phyloP scores from a whole-genome alignment of 2,329 filamentous ascomycete genomes.

The Neurospora crassa region DNA sequence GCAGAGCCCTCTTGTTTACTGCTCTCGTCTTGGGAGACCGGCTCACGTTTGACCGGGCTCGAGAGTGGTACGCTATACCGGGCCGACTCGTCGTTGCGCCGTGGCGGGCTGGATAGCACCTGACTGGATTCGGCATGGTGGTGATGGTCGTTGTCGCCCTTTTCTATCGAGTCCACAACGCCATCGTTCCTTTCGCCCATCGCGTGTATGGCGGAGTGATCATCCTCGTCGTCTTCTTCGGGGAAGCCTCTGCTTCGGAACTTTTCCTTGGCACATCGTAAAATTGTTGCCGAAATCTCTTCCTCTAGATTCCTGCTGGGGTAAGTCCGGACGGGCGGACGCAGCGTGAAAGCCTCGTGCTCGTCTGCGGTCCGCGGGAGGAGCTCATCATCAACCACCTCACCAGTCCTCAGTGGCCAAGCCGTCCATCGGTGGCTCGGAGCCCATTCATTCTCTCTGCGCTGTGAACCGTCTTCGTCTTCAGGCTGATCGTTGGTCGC shows the following conservation, averaged over 20 bases:
- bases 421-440: constrained; percentile 64
- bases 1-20: background rate
- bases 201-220: background rate
- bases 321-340: constrained; percentile 27
- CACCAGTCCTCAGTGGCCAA: constrained; percentile 62
- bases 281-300: constrained; percentile 54
- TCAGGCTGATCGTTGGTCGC: constrained; percentile 10
- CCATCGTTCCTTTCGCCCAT: background rate
- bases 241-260: constrained; percentile 36
- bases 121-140: background rate
- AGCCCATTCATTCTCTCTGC: constrained; percentile 28
- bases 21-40: background rate
- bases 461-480: constrained; percentile 18
- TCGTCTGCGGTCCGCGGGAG: constrained; percentile 32
- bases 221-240: background rate
- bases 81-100: background rate
- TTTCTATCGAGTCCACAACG: constrained; percentile 2
- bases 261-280: constrained; percentile 58
- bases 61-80: background rate
- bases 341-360: constrained; percentile 42
- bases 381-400: constrained; percentile 51
- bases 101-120: background rate
- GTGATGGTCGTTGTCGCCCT: background rate
- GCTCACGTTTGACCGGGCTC: background rate
- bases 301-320: constrained; percentile 60